These are phyloP conservation scores for Pholiota conissans DNA, from an alignment of 768 basidiomycete species.

Conservation along the genomic window DNA sequence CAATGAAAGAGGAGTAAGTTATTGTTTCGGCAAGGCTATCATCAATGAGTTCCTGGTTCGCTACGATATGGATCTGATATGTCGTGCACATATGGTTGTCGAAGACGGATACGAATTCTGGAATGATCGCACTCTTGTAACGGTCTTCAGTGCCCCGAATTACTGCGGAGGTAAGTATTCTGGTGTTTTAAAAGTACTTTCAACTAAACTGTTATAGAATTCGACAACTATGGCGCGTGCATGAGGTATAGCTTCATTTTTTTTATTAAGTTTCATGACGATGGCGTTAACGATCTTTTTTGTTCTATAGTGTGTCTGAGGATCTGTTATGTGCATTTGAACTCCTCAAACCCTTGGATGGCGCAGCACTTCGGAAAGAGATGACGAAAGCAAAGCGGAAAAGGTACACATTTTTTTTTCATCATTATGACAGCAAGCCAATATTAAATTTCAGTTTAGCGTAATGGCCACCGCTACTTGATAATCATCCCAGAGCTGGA, in stretches of 20 bases:
- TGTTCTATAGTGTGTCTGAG: slow-evolving; percentile 76
- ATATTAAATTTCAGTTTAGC: slow-evolving; percentile 22
- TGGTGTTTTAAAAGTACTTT: slow-evolving; percentile 7
- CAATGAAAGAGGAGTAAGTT: slow-evolving; percentile 98
- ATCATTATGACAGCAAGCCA: slow-evolving; percentile 4
- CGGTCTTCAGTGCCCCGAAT: slow-evolving; percentile 98
- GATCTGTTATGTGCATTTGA: slow-evolving; percentile 98
- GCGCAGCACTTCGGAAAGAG: slow-evolving; percentile 92
- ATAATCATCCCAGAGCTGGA: slow-evolving; percentile 2
- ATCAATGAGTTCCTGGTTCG: slow-evolving; percentile 94
- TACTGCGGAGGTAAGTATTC: slow-evolving; percentile 81
- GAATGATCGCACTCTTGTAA: slow-evolving; percentile 98
- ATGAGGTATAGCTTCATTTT: slow-evolving; percentile 86
- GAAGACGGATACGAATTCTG: slow-evolving; percentile 99
- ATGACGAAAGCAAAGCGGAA: slow-evolving; percentile 99
- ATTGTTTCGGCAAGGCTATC: slow-evolving; percentile 97
- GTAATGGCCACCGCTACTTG: slow-evolving; percentile 31
- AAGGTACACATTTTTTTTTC: slow-evolving; percentile 54
- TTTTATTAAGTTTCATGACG: slow-evolving; percentile 3
- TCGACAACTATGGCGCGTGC: slow-evolving; percentile 93
- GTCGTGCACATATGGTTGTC: slow-evolving; percentile 99
- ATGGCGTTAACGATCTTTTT: slow-evolving; percentile 10
- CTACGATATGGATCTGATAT: slow-evolving; percentile 99
- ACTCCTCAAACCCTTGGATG: slow-evolving; percentile 92
- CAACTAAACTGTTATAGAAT: slow-evolving; percentile 53